phyloP scores from a whole-genome alignment of 1,139 yeast genomes.

The Zygosaccharomyces pseudobailii region DNA sequence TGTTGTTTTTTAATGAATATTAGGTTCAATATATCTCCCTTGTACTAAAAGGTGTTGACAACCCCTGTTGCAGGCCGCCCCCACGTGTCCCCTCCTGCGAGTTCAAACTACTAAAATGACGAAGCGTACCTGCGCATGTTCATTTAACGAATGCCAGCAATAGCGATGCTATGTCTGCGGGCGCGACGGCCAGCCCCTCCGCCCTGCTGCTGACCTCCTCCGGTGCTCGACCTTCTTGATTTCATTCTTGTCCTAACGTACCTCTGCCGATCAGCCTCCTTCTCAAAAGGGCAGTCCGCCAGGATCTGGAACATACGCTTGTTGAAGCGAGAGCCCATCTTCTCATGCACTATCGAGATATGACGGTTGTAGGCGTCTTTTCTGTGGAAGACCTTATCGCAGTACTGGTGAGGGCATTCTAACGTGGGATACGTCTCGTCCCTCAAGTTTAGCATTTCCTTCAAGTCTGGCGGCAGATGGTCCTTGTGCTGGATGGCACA shows the following conservation, averaged over 20 bases:
- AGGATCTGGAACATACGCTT: conserved; percentile 32
- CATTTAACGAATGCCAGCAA: not conserved
- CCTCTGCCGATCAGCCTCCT: conserved; percentile 10
- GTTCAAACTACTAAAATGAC: too few species aligned
- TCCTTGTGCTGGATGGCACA: conserved; percentile 50
- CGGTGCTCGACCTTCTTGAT: conserved; percentile 4
- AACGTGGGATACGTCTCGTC: conserved; percentile 30
- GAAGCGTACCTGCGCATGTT: too few species aligned
- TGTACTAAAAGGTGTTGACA: too few species aligned
- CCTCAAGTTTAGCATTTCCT: conserved; percentile 24
- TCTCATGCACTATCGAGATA: conserved; percentile 47
- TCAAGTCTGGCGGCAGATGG: conserved; percentile 25
- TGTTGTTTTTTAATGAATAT: too few species aligned
- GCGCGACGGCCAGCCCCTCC: not conserved
- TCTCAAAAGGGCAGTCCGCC: conserved; percentile 21
- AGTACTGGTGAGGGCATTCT: conserved; percentile 38
- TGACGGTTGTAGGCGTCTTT: conserved; percentile 56
- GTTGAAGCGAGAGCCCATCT: conserved; percentile 42
- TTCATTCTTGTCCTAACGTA: conserved; percentile 11
- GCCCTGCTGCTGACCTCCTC: conserved; percentile 1
- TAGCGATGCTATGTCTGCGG: conserved; percentile 1
- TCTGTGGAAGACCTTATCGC: conserved; percentile 52
- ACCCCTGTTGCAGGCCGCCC: too few species aligned
- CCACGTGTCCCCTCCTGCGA: too few species aligned
- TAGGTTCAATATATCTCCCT: too few species aligned